A percentile compares a stretch with the other conserved stretches of the same genome.
Conservation (phyloP, 2,329 filamentous ascomycete species). For the Cladophialophora chaetospira region DNA sequence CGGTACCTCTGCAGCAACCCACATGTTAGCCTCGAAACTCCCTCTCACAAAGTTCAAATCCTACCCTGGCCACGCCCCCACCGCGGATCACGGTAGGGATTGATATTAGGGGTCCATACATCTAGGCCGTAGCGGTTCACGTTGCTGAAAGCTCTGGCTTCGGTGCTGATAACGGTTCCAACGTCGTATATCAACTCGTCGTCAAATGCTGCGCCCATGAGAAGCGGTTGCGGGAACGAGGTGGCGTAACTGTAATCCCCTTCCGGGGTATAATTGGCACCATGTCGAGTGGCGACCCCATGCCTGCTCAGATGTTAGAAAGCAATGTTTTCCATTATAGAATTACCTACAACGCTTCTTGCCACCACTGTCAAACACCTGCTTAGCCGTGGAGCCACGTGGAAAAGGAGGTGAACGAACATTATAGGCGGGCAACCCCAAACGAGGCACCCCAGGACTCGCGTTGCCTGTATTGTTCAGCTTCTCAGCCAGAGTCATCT, state of each 20-base stretch:
- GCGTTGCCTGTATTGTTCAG: conserved; percentile 55
- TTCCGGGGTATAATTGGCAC: conserved; percentile 55
- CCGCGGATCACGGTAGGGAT: conserved; percentile 64
- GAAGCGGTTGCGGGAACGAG: conserved; percentile 65
- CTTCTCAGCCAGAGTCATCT: conserved; percentile 56
- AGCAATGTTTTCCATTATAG: neutral
- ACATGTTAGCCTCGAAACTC: neutral
- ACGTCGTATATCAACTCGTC: conserved; percentile 61
- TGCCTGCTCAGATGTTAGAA: conserved; percentile 41
- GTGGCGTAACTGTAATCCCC: conserved; percentile 62
- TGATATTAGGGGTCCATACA: conserved; percentile 69
- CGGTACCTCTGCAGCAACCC: conserved; percentile 48
- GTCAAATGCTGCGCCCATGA: conserved; percentile 64
- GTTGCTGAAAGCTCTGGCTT: conserved; percentile 67
- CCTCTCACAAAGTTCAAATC: neutral
- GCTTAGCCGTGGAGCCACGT: neutral
- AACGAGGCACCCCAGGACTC: conserved; percentile 53
- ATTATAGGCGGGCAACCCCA: conserved; percentile 60
- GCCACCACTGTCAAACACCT: neutral
- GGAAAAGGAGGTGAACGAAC: neutral
- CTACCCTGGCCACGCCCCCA: conserved; percentile 61
- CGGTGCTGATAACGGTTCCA: conserved; percentile 55
- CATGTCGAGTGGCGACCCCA: conserved; percentile 58
- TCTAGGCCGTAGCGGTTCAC: conserved; percentile 56
- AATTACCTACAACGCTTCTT: neutral